Base-by-base conservation (phyloP, 2,329 filamentous ascomycete species). In the Colletotrichum godetiae region DNA sequence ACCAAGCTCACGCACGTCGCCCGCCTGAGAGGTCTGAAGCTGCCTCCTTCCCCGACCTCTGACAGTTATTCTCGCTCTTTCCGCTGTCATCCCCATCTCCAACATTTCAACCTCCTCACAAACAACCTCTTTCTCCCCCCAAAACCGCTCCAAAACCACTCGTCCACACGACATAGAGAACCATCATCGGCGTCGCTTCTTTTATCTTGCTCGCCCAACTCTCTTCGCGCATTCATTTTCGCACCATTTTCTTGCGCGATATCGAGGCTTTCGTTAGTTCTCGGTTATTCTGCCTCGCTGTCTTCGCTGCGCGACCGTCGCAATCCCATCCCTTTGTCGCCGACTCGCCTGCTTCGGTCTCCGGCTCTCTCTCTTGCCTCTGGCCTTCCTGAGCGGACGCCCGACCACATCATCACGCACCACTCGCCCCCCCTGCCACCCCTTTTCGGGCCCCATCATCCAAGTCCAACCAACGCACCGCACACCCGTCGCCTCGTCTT, bases 241-340 rank as follows among this genome's bases (percentile, higher is more conserved):
- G 61, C 72, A 74, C 71, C 59, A 56, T 71, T 72, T 69, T 76
- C 60, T 72, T 56, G 74, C 77, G 78, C 76, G 72, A 76, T 73
- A 77, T 83, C 82, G 83, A 85, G 83, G 81, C 83, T 85, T 85
- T 88, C 74, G 81, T 80, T 88, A 88, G 87, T 83, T 82, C 83
- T 88, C 85, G 86, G 80, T 79, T 76, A 24, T 69, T 72, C 69
- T 67, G 61, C 70, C 56, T 75, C 72, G 49, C 59, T 29, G 59
- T 72, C 64, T 55, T 74, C 70, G 70, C 71, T 75, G 74, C 75
- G 75, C 74, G 73, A 75, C 67, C 71, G 68, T 68, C 74, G 62
- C 69, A 73, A 58, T 63, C 59, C 56, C 64, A 56, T 67, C 65
- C 53, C 60, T 68, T 73, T 65, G 63, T 59, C 72, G 68, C 72